Evolutionary conservation across 139 green algal species (phyloP).

Genomic region (Picochlorum sp.): DNA sequence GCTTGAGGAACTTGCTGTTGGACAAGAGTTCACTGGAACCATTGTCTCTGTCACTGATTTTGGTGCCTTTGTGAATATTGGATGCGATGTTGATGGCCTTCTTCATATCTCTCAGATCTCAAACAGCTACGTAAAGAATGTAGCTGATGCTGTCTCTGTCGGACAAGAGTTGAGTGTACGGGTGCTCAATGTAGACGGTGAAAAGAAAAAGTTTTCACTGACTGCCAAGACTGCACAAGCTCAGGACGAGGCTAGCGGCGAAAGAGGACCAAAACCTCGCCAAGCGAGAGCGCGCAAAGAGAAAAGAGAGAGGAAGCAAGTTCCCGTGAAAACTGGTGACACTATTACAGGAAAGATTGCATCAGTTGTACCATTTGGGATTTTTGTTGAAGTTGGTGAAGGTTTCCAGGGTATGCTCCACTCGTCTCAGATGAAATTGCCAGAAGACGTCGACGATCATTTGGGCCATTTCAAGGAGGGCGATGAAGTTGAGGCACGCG

Average conservation of each 20-base stretch:
- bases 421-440: slow-evolving; percentile 37
- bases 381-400: slow-evolving; percentile 56
- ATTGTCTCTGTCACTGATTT: slow-evolving; percentile 40
- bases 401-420: slow-evolving; percentile 60
- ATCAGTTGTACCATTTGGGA: slow-evolving; percentile 38
- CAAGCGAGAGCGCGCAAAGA: not conserved
- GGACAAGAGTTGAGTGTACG: slow-evolving; percentile 33
- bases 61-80: slow-evolving; percentile 92
- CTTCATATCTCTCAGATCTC: slow-evolving; percentile 90
- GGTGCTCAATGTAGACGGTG: slow-evolving; percentile 41
- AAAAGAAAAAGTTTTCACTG: slow-evolving; percentile 28
- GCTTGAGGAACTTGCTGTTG: slow-evolving; percentile 11
- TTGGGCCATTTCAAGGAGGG: slow-evolving; percentile 23
- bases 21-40: slow-evolving; percentile 17
- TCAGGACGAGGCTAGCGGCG: not conserved
- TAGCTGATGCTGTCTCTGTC: slow-evolving; percentile 29
- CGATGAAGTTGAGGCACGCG: slow-evolving; percentile 37
- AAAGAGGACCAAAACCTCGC: not conserved
- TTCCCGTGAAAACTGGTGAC: slow-evolving; percentile 32
- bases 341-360: slow-evolving; percentile 43
- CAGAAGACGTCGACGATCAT: slow-evolving; percentile 14
- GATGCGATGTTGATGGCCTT: slow-evolving; percentile 67
- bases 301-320: not conserved
- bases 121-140: slow-evolving; percentile 34
- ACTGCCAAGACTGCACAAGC: slow-evolving; percentile 8